Base-by-base conservation (phyloP, 1,284 basidiomycete species). In the Fomitopsis betulina region DNA sequence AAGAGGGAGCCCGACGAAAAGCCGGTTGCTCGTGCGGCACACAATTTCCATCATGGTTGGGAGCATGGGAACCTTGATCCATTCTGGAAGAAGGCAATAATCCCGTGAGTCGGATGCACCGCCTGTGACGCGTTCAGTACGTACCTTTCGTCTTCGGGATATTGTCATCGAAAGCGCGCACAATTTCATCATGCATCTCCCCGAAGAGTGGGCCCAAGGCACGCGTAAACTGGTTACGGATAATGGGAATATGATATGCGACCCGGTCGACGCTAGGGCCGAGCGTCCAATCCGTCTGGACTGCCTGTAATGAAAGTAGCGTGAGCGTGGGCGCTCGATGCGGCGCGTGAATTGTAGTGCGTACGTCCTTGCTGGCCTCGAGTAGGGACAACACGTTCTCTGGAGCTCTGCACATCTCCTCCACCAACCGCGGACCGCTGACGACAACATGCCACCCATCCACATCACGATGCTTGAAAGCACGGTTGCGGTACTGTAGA, bases 301-400 rank as follows among this genome's bases (percentile, higher is more conserved):
- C 40, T 15, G 47, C 21, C 57, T 61, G 39, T 9, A 60, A 51
- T 27, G 38, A 17, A 2, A 53, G 15, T 6, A 15, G 39, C 37
- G 15, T 38, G 37, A 54, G 35, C 8, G 33, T 21, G 8, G 56
- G 37, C 5, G 35, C 35, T 37, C 55, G 19, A 13, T n/a, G 15
- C 33, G 27, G 3, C 12, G 15, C 7, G 51, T 9, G 5, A 47
- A 12, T 21, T 23, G 5, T 2, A n/a, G n/a, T 19, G 51, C 54
- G 17, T 21, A 59, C 58, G 15, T 55, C 47, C n/a, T 59, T 94
- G 2, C 92, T 91, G 5, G 93, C 94, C 83, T 94, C 94, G 77
- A 93, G 93, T 71, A 96, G 96, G 84, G 73, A 75, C 9, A 76
- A 52, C n/a, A 64, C 57, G 40, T 74, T 70, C 30, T 76, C 73